phyloP scores from a whole-genome alignment of 768 basidiomycete species.

The Calocera viscosa region DNA sequence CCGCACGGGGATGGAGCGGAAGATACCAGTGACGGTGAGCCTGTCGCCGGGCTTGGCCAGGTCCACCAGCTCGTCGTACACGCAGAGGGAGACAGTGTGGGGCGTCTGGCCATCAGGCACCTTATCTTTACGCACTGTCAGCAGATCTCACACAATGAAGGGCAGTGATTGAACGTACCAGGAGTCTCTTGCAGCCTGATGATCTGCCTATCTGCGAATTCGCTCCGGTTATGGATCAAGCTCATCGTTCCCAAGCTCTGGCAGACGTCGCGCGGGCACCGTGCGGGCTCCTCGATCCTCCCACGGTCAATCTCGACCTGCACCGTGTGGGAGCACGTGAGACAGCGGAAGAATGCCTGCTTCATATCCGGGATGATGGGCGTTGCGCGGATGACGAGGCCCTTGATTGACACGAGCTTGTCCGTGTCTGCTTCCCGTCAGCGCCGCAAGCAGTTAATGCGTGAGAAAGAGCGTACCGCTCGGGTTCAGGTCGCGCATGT shows the following conservation, averaged over 20 bases:
- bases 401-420: conserved; percentile 91
- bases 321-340: conserved; percentile 90
- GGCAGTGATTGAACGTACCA: conserved; percentile 20
- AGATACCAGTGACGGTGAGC: conserved; percentile 82
- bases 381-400: conserved; percentile 91
- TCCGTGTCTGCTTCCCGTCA: conserved; percentile 63
- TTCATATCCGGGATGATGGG: conserved; percentile 99
- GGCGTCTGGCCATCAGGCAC: conserved; percentile 98
- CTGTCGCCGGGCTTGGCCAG: conserved; percentile 93
- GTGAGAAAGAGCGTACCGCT: conserved; percentile 43
- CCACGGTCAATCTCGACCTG: conserved; percentile 97
- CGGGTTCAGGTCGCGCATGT: conserved; percentile 94
- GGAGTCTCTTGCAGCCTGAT: conserved; percentile 95
- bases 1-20: conserved; percentile 87
- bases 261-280: conserved; percentile 90
- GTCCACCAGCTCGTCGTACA: conserved; percentile 98
- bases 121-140: conserved; percentile 41
- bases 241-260: conserved; percentile 79
- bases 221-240: conserved; percentile 91
- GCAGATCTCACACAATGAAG: neutral
- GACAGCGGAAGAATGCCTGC: conserved; percentile 91
- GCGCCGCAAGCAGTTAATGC: neutral
- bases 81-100: conserved; percentile 89
- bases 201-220: conserved; percentile 92
- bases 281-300: conserved; percentile 82